Evolutionary conservation across 2,329 filamentous ascomycete species (phyloP).

Genomic region (Westerdykella ornata): DNA sequence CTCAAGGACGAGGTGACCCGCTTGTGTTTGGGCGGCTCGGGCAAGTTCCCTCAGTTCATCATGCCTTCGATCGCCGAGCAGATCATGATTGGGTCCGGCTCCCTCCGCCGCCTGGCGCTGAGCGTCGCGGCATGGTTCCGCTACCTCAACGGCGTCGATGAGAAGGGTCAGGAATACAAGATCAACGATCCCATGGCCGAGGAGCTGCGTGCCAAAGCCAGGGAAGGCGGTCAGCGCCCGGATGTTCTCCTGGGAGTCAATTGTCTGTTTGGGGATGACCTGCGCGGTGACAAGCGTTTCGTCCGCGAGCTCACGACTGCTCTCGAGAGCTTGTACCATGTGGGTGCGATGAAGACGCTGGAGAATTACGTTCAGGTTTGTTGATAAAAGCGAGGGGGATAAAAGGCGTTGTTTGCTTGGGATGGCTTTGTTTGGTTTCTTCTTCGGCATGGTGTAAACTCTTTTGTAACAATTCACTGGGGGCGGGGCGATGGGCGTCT

Average conservation of each 20-base stretch:
- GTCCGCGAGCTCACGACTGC: slow-evolving; percentile 20
- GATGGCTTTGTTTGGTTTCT: too few species aligned
- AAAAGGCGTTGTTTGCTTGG: too few species aligned
- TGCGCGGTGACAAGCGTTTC: slow-evolving; percentile 23
- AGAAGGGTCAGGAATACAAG: slow-evolving; percentile 18
- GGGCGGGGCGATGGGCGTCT: too few species aligned
- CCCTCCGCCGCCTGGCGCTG: slow-evolving; percentile 20
- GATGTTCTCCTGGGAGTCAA: slow-evolving; percentile 14
- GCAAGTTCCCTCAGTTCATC: slow-evolving; percentile 28
- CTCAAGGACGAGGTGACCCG: slow-evolving; percentile 26
- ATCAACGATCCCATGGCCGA: slow-evolving; percentile 22
- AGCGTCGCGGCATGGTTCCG: slow-evolving; percentile 25
- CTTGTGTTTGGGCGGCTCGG: slow-evolving; percentile 26
- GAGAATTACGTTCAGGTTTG: slow-evolving; percentile 12
- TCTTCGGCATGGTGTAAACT: too few species aligned
- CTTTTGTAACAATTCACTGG: too few species aligned
- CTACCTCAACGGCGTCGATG: slow-evolving; percentile 21
- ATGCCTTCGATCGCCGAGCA: slow-evolving; percentile 26
- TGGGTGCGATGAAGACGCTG: slow-evolving; percentile 19
- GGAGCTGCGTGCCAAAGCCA: slow-evolving; percentile 20
- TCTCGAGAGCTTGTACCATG: slow-evolving; percentile 15
- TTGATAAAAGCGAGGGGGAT: too few species aligned
- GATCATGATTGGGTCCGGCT: slow-evolving; percentile 15
- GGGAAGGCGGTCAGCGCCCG: slow-evolving; percentile 11
- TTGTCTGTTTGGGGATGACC: slow-evolving; percentile 22